Base-by-base conservation (phyloP, 805 yeast genomes). In the Pichia heedii region DNA sequence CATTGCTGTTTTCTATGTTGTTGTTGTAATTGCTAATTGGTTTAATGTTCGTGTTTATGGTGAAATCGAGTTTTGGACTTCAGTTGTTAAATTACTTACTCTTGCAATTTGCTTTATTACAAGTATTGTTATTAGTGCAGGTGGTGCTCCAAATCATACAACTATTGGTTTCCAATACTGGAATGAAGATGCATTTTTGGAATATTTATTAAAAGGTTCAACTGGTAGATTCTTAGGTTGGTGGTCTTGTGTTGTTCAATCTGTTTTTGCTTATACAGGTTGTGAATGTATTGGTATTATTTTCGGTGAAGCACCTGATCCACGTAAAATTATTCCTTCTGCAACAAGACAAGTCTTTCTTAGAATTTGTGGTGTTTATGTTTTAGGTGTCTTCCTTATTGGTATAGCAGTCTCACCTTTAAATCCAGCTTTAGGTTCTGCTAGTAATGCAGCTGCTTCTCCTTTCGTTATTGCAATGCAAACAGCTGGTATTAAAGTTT, bases 391-490 rank as follows among this genome's bases (percentile, higher is more conserved):
- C 46, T 59, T 71, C 37, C 55, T 75, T 54, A 61, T 76, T 49
- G 76, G 78, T 35, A 64, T 75, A 45, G 61, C 72, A 12, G 79
- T 76, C 33, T 82, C 84, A 20, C 71, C 69, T 55, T 60, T 66
- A 53, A 63, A 70, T 45, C 60, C 62, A 76, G 65, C 67, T 55
- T 74, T 76, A 32, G 55, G 70, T 1, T 52, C 66, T n/a, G 65
- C 68, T 37, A 62, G 61, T 29, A 73, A 74, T 46, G 68, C 73
- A 33, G 65, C 76, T 20, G 76, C 81, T 15, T 79, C 85, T 10
- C 86, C 86, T 16, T 79, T 77, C 55, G 84, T 79, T 46, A 69
- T 79, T 57, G 84, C 85, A 27, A 70, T 79, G 40, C 63, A 71
- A 22, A 60, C 66, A 35, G 78, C 74, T 13, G 74, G 76, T 42